These are phyloP conservation scores for Beauveria varroae DNA, from an alignment of 2,329 filamentous ascomycete genomes.

Conservation along the genomic window DNA sequence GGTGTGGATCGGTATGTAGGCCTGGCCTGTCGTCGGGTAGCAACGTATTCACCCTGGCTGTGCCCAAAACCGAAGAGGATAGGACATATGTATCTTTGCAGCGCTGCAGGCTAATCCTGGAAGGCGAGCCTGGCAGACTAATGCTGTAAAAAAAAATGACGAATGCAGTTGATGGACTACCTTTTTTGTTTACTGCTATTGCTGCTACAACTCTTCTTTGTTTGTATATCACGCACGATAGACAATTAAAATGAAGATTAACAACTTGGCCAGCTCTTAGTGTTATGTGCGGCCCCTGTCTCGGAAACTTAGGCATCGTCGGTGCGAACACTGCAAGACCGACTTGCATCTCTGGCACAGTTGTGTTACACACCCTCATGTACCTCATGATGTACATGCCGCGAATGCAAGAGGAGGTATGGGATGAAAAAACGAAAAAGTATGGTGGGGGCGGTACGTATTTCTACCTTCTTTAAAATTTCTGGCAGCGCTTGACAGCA, in stretches of 20 bases:
- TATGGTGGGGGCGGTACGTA: not conserved
- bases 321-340: not conserved
- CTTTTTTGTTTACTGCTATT: slow-evolving; percentile 20
- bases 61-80: slow-evolving; percentile 72
- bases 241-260: not conserved
- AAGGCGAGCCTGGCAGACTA: slow-evolving; percentile 69
- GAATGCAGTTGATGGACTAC: slow-evolving; percentile 3
- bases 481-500: not conserved
- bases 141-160: slow-evolving; percentile 41
- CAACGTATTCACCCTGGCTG: slow-evolving; percentile 76
- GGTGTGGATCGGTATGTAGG: too few relatives aligned
- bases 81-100: slow-evolving; percentile 76
- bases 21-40: slow-evolving; percentile 47
- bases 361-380: not conserved
- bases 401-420: not conserved
- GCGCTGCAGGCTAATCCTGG: slow-evolving; percentile 75
- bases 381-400: not conserved
- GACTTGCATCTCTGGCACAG: not conserved
- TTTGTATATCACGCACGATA: slow-evolving; percentile 1
- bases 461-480: not conserved
- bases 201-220: not conserved
- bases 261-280: not conserved
- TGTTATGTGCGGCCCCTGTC: not conserved
- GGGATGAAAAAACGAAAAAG: too few relatives aligned
- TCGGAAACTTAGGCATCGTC: not conserved